Base-by-base conservation (phyloP, 2,329 filamentous ascomycete genomes). In the Botrytis paeoniae region DNA sequence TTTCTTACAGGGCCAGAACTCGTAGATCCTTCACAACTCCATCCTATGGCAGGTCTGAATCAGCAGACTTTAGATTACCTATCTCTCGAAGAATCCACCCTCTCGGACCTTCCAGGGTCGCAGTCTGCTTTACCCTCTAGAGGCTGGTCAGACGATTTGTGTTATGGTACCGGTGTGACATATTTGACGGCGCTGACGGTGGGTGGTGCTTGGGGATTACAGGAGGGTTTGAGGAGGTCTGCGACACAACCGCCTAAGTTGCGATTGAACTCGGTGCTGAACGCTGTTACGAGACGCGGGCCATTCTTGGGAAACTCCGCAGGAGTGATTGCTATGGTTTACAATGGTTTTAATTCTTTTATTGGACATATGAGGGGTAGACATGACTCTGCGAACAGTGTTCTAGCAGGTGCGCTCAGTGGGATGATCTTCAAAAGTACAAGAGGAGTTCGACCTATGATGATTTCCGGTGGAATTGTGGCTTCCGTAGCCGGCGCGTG, bases 361-460 rank as follows among this genome's bases (percentile, higher is more conserved):
- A 89, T 97, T 75, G 94, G 94, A 57, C 90, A 92, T 79, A 82
- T 91, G 76, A 87, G 95, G 75, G 94, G 94, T 76, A 93, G 94
- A 84, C 94, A 97, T 79, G 97, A 99, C 82, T 89, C 94, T 4
- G 89, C 91, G 73, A 99, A 99, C 85, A 96, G 94, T 76, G 89
- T 99, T 71, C 83, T 89, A 32, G 95, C 96, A 8, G 96, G 97
- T 76, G 92, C 87, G 1, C 82, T 99, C 78, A 97, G 94, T 80
- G 96, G 96, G 73, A 95, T 95, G 88, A 82, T 99, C 22, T 99
- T 99, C 85, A 98, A 98, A 88, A 97, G 95, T 83, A 98, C 97
- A 66, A 89, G 93, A 80, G 96, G 96, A 9, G 76, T 96, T 75
- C 89, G 93, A 83, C 95, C 94, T 48, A 98, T 98, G 95, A 87